These are phyloP conservation scores for Fraxinus greggii DNA, from an alignment of 305 asterid species.

Conservation along the genomic window DNA sequence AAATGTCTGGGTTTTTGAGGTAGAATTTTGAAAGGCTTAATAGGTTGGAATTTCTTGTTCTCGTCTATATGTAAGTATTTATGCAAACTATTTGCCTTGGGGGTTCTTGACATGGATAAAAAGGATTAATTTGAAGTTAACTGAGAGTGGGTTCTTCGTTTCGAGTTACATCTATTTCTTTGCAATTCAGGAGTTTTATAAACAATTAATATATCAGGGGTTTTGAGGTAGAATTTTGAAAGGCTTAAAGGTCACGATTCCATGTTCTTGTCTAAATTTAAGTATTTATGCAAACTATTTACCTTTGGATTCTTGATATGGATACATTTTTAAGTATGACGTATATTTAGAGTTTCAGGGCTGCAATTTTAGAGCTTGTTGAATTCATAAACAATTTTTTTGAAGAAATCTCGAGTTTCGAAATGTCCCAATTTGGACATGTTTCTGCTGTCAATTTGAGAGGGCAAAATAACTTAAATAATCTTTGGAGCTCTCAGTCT, in stretches of 20 bases:
- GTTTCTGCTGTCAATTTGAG: constrained; percentile 75
- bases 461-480: constrained; percentile 43
- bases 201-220: neutral
- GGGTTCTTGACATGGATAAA: neutral
- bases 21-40: neutral
- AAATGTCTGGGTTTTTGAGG: neutral
- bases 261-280: neutral
- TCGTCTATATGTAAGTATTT: neutral
- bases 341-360: constrained; percentile 13
- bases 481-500: constrained; percentile 38
- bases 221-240: neutral
- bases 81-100: neutral
- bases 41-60: neutral
- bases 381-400: constrained; percentile 13
- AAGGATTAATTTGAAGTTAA: neutral
- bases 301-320: constrained; percentile 13
- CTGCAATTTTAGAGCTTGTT: constrained; percentile 20
- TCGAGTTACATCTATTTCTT: neutral
- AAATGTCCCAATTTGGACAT: constrained; percentile 69
- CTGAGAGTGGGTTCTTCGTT: neutral
- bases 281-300: neutral
- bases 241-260: neutral
- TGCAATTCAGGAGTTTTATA: neutral
- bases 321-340: neutral
- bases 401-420: constrained; percentile 19